Conservation (phyloP, 2,329 filamentous ascomycete species). For the Ophiosphaerella herpotricha region DNA sequence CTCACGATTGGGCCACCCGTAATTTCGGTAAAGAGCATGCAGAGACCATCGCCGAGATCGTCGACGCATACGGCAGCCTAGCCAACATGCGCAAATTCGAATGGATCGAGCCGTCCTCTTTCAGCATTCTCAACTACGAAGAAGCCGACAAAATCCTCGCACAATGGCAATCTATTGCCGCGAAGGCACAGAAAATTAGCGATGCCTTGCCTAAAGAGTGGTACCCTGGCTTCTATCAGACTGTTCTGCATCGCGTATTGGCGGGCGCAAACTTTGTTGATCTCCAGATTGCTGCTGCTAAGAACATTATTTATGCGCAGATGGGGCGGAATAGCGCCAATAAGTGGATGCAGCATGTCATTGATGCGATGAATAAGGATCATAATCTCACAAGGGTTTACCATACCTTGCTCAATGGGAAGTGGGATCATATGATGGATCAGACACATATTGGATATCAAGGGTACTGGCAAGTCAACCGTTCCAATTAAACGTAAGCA, state of each 20-base stretch:
- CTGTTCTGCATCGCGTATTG: slow-evolving; percentile 64
- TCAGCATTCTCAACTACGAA: slow-evolving; percentile 66
- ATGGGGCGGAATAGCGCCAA: slow-evolving; percentile 48
- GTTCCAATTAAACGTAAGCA: slow-evolving; percentile 31
- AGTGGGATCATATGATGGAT: slow-evolving; percentile 49
- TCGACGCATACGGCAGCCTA: slow-evolving; percentile 62
- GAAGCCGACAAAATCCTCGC: slow-evolving; percentile 64
- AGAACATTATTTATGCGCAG: slow-evolving; percentile 43
- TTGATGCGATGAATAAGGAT: slow-evolving; percentile 45
- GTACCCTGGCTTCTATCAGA: slow-evolving; percentile 66
- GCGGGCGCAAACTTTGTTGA: slow-evolving; percentile 62
- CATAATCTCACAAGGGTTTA: slow-evolving; percentile 43
- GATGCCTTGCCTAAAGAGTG: slow-evolving; percentile 56
- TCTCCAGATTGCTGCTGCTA: slow-evolving; percentile 47
- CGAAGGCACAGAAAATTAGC: slow-evolving; percentile 61
- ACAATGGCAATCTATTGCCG: slow-evolving; percentile 60
- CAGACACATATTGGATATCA: slow-evolving; percentile 49
- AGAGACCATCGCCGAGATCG: slow-evolving; percentile 55
- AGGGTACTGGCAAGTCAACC: slow-evolving; percentile 41
- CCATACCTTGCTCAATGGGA: slow-evolving; percentile 42
- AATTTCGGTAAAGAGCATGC: slow-evolving; percentile 60
- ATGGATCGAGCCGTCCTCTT: slow-evolving; percentile 62
- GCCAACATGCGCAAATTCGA: slow-evolving; percentile 66
- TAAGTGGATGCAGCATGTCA: slow-evolving; percentile 40
- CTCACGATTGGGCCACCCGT: slow-evolving; percentile 60